Base-by-base conservation (phyloP, 345 rosid genomes). In the Gossypium turneri region DNA sequence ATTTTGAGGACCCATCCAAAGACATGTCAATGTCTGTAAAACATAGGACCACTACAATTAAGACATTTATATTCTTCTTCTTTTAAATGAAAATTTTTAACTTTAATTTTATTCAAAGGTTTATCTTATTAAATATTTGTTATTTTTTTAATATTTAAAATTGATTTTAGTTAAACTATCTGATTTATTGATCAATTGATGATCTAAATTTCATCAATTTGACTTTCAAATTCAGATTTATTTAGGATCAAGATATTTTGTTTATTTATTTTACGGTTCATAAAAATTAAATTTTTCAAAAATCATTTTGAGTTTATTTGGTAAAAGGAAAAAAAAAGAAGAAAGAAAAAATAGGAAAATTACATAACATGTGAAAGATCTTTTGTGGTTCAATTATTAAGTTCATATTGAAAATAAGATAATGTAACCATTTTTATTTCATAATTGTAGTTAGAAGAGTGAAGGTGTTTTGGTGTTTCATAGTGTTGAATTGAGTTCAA, bases 1-100 rank as follows among this genome's bases (percentile, higher is more conserved):
- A 48, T 77, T 51, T 72, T 53, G 34, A 47, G 82, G 82, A 70
- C 86, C 86, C 85, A 75, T 70, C 4, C 1, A 4, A 70, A 19
- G 29, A 44, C 65, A 67, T 12, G 76, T 78, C 27, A 2, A 13
- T 57, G 29, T 57, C 62, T 22, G 13, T 11, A 22, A 22, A 22
- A 22, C 61, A 59, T 17, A 2, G 81, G 75, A 70, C 76, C 72
- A 68, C 61, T 10, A 9, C 63, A 7, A 41, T 22, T 58, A 19
- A 55, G 78, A 78, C 79, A 66, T 50, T 22, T 3, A 8, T 67
- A 27, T 22, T 22, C 11, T 10, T 57, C 38, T 34, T 34, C 29
- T 27, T 48, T 47, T 10, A 10, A 9, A 22, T 22, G 29, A 57
- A 10, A 57, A 34, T 3, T 22, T 57, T 57, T 2, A 3, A 48